phyloP scores from a whole-genome alignment of 1,284 basidiomycete genomes.

The Naganishia cerealis region DNA sequence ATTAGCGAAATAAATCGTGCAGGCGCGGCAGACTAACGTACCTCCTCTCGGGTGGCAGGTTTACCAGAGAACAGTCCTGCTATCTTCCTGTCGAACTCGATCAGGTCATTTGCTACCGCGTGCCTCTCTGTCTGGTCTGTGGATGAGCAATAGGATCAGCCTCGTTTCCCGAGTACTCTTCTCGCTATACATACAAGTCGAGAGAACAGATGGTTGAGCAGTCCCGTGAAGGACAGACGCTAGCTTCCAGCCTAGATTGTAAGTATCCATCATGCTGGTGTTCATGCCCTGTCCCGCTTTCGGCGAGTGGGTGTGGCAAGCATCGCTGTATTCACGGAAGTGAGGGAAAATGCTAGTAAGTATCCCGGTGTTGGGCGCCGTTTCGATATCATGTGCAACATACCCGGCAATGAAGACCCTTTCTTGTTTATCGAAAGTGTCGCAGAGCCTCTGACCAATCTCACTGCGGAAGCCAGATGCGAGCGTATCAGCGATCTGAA shows the following conservation, averaged over 20 bases:
- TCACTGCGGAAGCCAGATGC: conserved; percentile 33
- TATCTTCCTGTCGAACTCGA: conserved; percentile 74
- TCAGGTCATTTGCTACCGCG: conserved; percentile 62
- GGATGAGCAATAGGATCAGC: background rate
- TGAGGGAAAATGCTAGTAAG: conserved; percentile 8
- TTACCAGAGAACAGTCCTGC: conserved; percentile 74
- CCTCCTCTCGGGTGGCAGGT: conserved; percentile 60
- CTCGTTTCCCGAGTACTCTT: background rate
- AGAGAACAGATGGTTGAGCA: conserved; percentile 65
- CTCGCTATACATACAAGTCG: conserved; percentile 56
- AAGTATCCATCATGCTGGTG: conserved; percentile 77
- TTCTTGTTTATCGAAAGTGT: conserved; percentile 65
- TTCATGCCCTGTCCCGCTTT: conserved; percentile 68
- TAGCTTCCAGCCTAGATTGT: conserved; percentile 81
- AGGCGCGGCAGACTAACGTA: background rate
- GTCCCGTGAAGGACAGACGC: conserved; percentile 69
- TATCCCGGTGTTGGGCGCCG: background rate
- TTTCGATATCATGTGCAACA: conserved; percentile 48
- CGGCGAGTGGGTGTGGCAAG: conserved; percentile 74
- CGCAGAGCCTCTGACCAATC: conserved; percentile 74
- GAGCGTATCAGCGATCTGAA: conserved; percentile 33
- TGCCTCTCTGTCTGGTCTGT: conserved; percentile 36
- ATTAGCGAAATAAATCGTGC: background rate
- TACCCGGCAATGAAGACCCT: conserved; percentile 76
- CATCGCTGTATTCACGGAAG: conserved; percentile 35